Percentiles rank a stretch among this genome's conserved stretches.
Conservation (phyloP, 108 stramenopile genomes). For the Skeletonema tropicum region DNA sequence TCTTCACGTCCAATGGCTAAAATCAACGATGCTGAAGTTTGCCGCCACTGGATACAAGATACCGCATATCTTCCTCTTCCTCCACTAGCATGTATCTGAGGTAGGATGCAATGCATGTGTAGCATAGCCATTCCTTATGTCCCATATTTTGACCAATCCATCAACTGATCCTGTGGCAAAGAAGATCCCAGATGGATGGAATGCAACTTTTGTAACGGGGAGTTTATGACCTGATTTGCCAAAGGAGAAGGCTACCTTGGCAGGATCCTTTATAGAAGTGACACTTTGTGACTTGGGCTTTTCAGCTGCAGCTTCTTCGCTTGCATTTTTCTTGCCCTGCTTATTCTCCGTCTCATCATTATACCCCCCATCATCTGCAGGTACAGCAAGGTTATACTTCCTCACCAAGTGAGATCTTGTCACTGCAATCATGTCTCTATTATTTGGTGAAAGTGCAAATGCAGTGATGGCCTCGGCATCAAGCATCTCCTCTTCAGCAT, state of each 20-base stretch:
- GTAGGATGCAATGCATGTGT: conserved; percentile 81
- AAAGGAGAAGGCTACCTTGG: conserved; percentile 59
- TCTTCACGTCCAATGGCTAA: conserved; percentile 84
- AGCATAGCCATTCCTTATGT: conserved; percentile 76
- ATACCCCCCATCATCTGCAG: conserved; percentile 2
- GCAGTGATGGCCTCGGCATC: conserved; percentile 83
- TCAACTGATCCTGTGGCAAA: conserved; percentile 86
- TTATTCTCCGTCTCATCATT: conserved; percentile 11
- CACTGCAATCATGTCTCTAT: conserved; percentile 69
- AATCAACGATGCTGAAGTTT: conserved; percentile 53
- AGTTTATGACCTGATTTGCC: conserved; percentile 77
- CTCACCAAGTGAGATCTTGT: conserved; percentile 67
- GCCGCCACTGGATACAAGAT: conserved; percentile 67
- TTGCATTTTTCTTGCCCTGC: too few relatives aligned
- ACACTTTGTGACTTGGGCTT: conserved; percentile 15
- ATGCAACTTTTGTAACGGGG: conserved; percentile 72
- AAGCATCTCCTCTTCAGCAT: conserved; percentile 72
- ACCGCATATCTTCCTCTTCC: conserved; percentile 65
- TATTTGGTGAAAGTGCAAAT: conserved; percentile 66
- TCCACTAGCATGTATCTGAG: conserved; percentile 46
- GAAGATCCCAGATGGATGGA: conserved; percentile 79
- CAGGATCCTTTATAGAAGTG: conserved; percentile 36
- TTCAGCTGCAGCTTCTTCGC: neutral
- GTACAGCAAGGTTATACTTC: conserved; percentile 60
- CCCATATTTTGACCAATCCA: conserved; percentile 84